Conservation (phyloP, 2,329 filamentous ascomycete genomes). For the Penicillium occitanis region DNA sequence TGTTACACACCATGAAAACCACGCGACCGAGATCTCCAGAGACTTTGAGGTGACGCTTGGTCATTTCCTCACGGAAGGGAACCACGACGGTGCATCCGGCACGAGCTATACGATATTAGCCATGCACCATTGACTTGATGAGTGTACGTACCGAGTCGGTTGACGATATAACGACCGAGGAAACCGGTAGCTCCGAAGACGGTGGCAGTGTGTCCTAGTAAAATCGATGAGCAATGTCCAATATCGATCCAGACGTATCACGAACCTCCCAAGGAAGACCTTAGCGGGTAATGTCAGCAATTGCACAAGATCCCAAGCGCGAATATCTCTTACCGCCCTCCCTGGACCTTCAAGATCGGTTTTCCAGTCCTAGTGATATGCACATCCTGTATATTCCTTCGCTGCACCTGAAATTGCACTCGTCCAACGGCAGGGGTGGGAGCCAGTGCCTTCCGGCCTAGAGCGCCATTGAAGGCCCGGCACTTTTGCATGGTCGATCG, state of each 20-base stretch:
- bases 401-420: conserved; percentile 44
- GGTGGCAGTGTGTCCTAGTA: conserved; percentile 86
- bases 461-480: conserved; percentile 44
- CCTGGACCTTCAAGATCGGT: conserved; percentile 83
- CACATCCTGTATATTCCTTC: conserved; percentile 70
- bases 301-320: conserved; percentile 21
- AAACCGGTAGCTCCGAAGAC: conserved; percentile 98
- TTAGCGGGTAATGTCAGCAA: conserved; percentile 39
- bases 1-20: conserved; percentile 64
- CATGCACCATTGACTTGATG: conserved; percentile 29
- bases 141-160: conserved; percentile 69
- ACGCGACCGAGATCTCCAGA: conserved; percentile 91
- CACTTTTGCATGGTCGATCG: conserved; percentile 48
- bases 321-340: conserved; percentile 70
- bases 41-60: conserved; percentile 93
- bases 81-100: conserved; percentile 93
- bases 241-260: conserved; percentile 25
- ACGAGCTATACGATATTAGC: conserved; percentile 61
- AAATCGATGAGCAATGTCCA: conserved; percentile 30
- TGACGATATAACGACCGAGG: conserved; percentile 95
- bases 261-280: conserved; percentile 82
- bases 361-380: conserved; percentile 94
- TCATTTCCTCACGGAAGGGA: conserved; percentile 95
- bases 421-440: conserved; percentile 33
- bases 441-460: conserved; percentile 40